These are phyloP conservation scores for Podochytrium sp. DNA, from an alignment of 192 early-diverging fungal species.

Conservation along the genomic window DNA sequence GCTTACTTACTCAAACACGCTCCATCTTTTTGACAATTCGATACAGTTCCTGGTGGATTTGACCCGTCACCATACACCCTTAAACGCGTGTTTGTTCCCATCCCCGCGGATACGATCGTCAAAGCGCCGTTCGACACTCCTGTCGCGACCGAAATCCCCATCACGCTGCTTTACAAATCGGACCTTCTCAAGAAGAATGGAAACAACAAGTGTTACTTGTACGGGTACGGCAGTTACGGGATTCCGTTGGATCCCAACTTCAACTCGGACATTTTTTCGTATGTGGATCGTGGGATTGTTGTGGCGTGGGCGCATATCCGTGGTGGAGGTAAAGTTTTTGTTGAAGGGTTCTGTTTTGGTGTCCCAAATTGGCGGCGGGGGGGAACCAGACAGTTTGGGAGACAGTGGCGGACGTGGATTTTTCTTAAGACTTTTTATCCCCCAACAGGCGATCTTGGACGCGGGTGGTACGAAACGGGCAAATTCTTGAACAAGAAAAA, in stretches of 20 bases:
- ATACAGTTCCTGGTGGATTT: constrained; percentile 32
- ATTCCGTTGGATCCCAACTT: constrained; percentile 41
- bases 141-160: constrained; percentile 44
- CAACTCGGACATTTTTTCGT: constrained; percentile 23
- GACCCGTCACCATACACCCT: constrained; percentile 38
- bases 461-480: constrained; percentile 51
- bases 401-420: constrained; percentile 7
- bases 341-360: no score
- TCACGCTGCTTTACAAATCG: constrained; percentile 48
- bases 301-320: constrained; percentile 41
- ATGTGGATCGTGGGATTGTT: constrained; percentile 51
- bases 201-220: constrained; percentile 39
- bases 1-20: constrained; percentile 10
- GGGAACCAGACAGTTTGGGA: no score
- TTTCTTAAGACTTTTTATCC: background rate
- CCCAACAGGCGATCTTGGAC: no score
- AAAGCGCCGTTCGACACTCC: constrained; percentile 49
- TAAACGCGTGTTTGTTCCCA: constrained; percentile 37
- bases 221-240: constrained; percentile 54
- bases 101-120: constrained; percentile 30
- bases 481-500: constrained; percentile 57
- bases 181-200: constrained; percentile 44
- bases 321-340: background rate
- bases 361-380: constrained; percentile 52
- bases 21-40: no score